A percentile compares a stretch with the other conserved stretches of the same genome.
These are phyloP conservation scores for Malassezia japonica DNA, from an alignment of 1,284 basidiomycete genomes.

Conservation along the genomic window DNA sequence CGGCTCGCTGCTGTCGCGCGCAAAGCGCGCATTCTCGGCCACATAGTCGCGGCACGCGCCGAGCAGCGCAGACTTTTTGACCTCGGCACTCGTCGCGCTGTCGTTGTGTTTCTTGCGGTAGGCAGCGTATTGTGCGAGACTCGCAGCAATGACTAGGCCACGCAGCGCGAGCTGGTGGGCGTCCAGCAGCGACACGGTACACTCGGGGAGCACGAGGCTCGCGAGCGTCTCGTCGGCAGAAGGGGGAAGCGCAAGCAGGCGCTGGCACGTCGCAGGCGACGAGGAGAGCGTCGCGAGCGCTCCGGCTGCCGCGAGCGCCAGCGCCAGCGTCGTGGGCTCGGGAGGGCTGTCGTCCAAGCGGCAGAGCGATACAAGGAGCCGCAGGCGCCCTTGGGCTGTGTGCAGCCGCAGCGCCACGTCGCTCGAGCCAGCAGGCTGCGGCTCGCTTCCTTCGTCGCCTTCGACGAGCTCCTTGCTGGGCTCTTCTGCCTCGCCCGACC, in stretches of 20 bases:
- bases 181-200: neutral
- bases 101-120: neutral
- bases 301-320: conserved; percentile 6
- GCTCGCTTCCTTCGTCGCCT: neutral
- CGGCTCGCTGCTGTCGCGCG: neutral
- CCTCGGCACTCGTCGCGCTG: neutral
- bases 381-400: conserved; percentile 7
- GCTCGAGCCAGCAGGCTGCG: neutral
- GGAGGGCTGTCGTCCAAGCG: neutral
- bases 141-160: neutral
- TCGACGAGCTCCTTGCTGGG: neutral
- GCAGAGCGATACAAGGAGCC: conserved; percentile 12
- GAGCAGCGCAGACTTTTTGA: neutral
- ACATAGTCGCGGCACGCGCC: neutral
- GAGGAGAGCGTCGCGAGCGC: conserved; percentile 10
- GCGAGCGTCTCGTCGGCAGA: neutral
- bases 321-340: neutral
- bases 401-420: conserved; percentile 6
- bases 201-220: neutral
- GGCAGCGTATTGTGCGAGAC: neutral
- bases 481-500: conserved; percentile 11
- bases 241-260: neutral
- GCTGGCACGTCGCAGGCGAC: conserved; percentile 6
- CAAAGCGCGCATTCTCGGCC: neutral
- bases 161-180: conserved; percentile 11